Base-by-base conservation (phyloP, 441 rosid genomes). In the Corymbia calophylla region DNA sequence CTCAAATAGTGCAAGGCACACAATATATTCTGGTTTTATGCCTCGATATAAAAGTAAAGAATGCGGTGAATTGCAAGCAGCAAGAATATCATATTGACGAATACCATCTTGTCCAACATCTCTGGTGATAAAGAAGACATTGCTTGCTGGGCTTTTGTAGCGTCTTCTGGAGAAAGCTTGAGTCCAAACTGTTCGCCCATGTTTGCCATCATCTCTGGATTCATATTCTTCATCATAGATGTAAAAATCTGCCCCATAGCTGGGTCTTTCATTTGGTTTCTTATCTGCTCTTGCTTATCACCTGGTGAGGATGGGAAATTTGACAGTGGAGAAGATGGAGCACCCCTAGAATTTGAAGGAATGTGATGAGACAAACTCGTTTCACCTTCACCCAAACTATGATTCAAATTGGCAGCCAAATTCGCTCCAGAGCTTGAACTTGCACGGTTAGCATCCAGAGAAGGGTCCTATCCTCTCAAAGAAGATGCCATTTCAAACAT, bases 261-360 rank as follows among this genome's bases (percentile, higher is more conserved):
- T 85, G 99, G 99, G 92, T 96, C 98, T 92, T 95, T 96, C 98
- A 98, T 95, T 92, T 96, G 98, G 93, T 94, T 96, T 93, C 97
- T 95, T 94, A 98, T 94, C 92, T 97, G 99, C 89, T 95, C 98
- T 88, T 96, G 99, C 91, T 96, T 58, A 92, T 97, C 98, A 89
- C 92, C 94, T 87, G 95, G 91, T 51, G 95, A 91, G 48, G 94
- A 88, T 87, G 96, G 93, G 80, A 93, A 92, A 92, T 91, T 94
- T 85, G 97, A 88, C 70, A 86, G 95, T 60, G 94, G 91, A 91
- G 89, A 55, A 55, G 60, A 62, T 62, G 70, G 55, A 6, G 21
- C 90, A 89, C 87, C 91, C 88, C 93, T 93, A 56, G 94, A 91
- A 92, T 91, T 94, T 87, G 93, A 87, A 84, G 92, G 90, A 88